Conservation (phyloP, 148 eudicot species). For the Cornus kousa region DNA sequence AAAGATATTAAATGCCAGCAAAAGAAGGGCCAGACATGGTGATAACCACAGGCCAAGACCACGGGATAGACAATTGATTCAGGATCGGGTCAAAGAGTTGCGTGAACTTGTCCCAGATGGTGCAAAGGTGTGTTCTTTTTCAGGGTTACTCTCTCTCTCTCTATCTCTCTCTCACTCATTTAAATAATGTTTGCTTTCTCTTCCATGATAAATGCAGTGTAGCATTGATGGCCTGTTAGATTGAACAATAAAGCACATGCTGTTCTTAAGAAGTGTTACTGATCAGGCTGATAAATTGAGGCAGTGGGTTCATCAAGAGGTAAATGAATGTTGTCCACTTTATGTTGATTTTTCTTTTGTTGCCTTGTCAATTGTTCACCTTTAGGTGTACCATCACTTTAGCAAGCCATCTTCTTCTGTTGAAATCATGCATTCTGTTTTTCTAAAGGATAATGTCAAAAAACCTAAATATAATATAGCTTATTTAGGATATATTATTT, state of each 20-base stretch:
- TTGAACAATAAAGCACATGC: slow-evolving; percentile 74
- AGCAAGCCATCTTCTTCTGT: neutral
- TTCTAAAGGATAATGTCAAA: neutral
- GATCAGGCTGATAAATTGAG: slow-evolving; percentile 71
- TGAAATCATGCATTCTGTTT: neutral
- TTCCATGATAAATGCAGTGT: slow-evolving; percentile 46
- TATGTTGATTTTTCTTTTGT: neutral
- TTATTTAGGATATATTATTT: no score
- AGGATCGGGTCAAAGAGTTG: slow-evolving; percentile 72
- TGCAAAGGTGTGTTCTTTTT: slow-evolving; percentile 44
- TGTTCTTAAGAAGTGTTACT: slow-evolving; percentile 53
- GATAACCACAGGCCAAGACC: slow-evolving; percentile 57
- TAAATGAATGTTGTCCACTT: slow-evolving; percentile 17
- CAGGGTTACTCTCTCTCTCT: no score
- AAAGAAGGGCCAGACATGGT: slow-evolving; percentile 39
- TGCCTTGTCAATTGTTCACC: neutral
- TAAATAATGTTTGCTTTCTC: slow-evolving; percentile 3
- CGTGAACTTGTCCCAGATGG: slow-evolving; percentile 71
- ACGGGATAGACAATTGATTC: slow-evolving; percentile 81
- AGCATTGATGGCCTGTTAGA: slow-evolving; percentile 91
- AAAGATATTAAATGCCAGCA: slow-evolving; percentile 27
- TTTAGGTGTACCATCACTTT: neutral
- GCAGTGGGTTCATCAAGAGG: slow-evolving; percentile 40
- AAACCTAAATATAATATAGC: no score
- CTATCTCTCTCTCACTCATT: neutral